Evolutionary conservation across 2,329 filamentous ascomycete species (phyloP), one percentile per base, ranked within the genome.

Genomic region (Claviceps pazoutovae): DNA sequence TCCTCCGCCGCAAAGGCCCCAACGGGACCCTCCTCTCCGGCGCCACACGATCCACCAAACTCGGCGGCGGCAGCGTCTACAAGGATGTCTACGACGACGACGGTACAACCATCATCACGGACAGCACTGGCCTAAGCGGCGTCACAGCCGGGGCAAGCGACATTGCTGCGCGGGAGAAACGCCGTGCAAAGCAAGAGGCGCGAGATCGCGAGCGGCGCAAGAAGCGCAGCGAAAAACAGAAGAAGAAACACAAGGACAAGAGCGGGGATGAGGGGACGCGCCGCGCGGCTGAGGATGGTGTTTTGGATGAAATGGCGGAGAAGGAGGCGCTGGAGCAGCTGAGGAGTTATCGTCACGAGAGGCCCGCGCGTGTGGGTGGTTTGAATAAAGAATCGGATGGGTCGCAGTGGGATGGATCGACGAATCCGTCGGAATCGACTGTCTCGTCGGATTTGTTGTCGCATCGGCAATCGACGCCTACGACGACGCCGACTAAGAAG

Each of bases 51-150:
- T 84, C 81, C 60, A 96, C 90, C 1, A 77, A 85, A 56, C 77
- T 96, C 0, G 91, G 91, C n/a, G 89, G 88, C 48, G 88, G 88
- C 45, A 91, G 86, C 67, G 80, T 93, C 14, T 88, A 87, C 67
- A 85, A 84, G 63, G 83, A 91, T 56, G 74, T 86, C 52, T 78
- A 72, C 36, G 68, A 72, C 26, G 68, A 73, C 36, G 73, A 72
- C 53, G 66, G 61, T 51, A 69, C 68, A 9, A 78, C 69, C 17
- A 68, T 67, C 4, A 65, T 73, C 46, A 77, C 74, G 23, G 69
- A 71, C 54, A 64, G 64, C 54, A 72, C 70, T 7, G 66, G 59
- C 8, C 62, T 80, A 53, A 76, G 74, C 1, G 78, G 78, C 45
- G 72, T 81, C 58, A 81, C 78, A 2, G 78, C 71, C 0, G 78